A percentile compares a stretch with the other conserved stretches of the same genome.
Conservation (phyloP, 192 early-diverging fungal genomes). For the Coemansia sp. region DNA sequence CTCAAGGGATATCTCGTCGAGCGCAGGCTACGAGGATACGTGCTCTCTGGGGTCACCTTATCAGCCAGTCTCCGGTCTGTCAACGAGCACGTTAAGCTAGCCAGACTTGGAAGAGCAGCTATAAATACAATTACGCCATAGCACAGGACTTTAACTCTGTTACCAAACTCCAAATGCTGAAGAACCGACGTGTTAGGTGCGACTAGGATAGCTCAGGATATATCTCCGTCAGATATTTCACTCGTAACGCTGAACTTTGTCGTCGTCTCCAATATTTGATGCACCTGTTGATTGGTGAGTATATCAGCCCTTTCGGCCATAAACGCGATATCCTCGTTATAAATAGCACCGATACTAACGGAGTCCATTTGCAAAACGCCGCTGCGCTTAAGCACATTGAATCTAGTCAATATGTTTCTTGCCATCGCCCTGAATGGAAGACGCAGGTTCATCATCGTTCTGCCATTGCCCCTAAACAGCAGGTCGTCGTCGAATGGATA, state of each 20-base stretch:
- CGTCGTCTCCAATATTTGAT: not conserved
- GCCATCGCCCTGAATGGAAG: not conserved
- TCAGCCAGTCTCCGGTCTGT: too few species aligned
- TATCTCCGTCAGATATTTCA: not conserved
- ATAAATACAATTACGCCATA: too few species aligned
- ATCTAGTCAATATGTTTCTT: not conserved
- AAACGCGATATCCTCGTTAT: too few species aligned
- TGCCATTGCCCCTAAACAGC: not conserved
- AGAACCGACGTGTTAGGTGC: not conserved
- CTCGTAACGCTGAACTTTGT: not conserved
- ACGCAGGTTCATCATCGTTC: not conserved
- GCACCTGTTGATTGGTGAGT: not conserved
- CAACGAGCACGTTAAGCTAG: too few species aligned
- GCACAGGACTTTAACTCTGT: too few species aligned
- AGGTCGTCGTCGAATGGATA: not conserved
- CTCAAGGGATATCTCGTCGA: too few species aligned
- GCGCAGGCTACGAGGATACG: too few species aligned
- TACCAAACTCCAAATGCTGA: not conserved
- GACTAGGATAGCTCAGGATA: not conserved
- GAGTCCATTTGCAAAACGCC: not conserved
- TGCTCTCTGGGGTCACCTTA: too few species aligned
- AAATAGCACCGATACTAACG: not conserved
- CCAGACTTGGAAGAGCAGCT: too few species aligned
- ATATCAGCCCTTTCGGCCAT: too few species aligned
- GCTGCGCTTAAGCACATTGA: not conserved